Conservation (phyloP, 345 rosid genomes). For the Hypericum androsaemum region DNA sequence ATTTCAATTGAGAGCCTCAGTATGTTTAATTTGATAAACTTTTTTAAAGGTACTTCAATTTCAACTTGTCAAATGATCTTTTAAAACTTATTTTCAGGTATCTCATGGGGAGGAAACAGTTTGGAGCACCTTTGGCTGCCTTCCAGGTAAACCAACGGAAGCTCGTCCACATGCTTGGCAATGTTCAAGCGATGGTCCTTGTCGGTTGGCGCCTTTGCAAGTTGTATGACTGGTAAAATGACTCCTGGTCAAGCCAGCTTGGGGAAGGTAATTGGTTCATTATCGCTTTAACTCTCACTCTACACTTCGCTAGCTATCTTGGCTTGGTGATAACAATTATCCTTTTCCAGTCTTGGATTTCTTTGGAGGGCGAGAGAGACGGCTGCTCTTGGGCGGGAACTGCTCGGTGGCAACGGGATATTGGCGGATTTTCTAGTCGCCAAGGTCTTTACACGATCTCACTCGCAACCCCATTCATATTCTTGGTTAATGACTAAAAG, state of each 20-base stretch:
- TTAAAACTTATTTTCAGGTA: conserved; percentile 34
- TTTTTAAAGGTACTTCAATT: background rate
- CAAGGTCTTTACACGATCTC: conserved; percentile 37
- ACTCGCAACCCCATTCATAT: background rate
- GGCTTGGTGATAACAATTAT: background rate
- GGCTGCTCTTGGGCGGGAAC: conserved; percentile 66
- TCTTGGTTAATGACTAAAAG: background rate
- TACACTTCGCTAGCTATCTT: background rate
- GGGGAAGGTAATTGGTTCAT: conserved; percentile 59
- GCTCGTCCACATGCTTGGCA: conserved; percentile 82
- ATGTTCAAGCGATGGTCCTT: conserved; percentile 83
- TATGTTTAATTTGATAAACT: conserved; percentile 4
- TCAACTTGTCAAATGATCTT: no score
- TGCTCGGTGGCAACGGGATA: conserved; percentile 94
- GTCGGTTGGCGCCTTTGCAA: conserved; percentile 98
- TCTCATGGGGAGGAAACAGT: conserved; percentile 85
- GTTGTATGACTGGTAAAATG: conserved; percentile 75
- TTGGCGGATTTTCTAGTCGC: conserved; percentile 85
- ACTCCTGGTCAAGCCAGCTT: conserved; percentile 94
- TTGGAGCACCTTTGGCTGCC: conserved; percentile 95
- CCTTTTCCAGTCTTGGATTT: conserved; percentile 67
- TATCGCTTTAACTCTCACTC: background rate
- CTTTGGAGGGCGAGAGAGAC: conserved; percentile 68
- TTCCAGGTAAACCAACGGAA: conserved; percentile 88
- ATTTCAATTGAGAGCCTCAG: background rate